A percentile compares a stretch with the other conserved stretches of the same genome.
phyloP scores from a whole-genome alignment of 345 rosid species.

The Gossypioides kirkii region DNA sequence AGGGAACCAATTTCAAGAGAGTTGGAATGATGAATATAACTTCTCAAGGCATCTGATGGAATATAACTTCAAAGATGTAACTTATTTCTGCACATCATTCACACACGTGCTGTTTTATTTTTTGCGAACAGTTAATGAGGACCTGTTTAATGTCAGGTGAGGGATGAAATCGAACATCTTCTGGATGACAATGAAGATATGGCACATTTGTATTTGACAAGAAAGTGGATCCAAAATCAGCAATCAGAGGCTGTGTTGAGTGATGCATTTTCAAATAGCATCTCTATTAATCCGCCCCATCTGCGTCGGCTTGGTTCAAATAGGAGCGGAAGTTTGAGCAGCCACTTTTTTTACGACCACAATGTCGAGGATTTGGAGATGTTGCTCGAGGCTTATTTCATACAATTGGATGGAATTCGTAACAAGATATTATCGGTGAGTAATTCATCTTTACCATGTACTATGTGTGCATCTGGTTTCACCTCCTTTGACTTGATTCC shows the following conservation, averaged over 20 bases:
- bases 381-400: constrained; percentile 89
- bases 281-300: constrained; percentile 23
- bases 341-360: constrained; percentile 41
- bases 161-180: constrained; percentile 87
- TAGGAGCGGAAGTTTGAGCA: constrained; percentile 62
- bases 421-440: constrained; percentile 87
- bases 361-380: constrained; percentile 90
- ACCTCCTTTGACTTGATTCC: neutral
- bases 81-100: neutral
- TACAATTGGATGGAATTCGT: constrained; percentile 91
- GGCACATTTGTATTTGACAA: constrained; percentile 73
- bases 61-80: neutral
- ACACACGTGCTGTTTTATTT: neutral
- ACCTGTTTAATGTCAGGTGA: constrained; percentile 44
- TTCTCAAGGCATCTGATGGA: neutral
- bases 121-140: neutral
- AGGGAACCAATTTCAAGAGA: neutral
- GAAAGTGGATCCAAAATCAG: constrained; percentile 76
- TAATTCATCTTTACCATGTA: constrained; percentile 10
- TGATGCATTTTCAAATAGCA: constrained; percentile 39
- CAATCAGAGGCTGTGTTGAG: constrained; percentile 55
- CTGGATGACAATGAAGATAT: constrained; percentile 87
- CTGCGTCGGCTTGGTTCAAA: constrained; percentile 45
- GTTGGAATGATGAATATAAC: neutral
- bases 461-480: neutral